Conservation (phyloP, 331 rosid species). For the Rosa hybrid region DNA sequence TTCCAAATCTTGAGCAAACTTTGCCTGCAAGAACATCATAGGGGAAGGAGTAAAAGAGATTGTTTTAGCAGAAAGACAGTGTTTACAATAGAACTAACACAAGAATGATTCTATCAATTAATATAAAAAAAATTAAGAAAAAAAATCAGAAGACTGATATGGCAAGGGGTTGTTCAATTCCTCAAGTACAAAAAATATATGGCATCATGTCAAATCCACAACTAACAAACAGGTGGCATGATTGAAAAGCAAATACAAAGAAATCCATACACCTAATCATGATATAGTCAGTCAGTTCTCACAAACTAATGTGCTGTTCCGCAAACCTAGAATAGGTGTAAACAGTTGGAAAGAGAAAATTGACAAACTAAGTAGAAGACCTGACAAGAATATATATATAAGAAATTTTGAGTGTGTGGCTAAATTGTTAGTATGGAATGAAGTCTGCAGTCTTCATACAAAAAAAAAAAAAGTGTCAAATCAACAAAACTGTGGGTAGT, state of each 20-base stretch:
- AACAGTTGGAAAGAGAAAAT: background rate
- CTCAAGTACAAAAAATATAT: background rate
- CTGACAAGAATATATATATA: background rate
- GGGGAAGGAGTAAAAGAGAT: conserved; percentile 3
- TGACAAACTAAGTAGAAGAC: background rate
- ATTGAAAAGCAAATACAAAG: too few relatives aligned
- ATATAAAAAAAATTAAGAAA: background rate
- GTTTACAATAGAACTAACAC: background rate
- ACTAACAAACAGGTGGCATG: background rate
- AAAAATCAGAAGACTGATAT: background rate
- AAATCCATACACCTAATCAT: background rate
- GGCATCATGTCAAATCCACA: background rate
- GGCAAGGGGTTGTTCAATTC: background rate
- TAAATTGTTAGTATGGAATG: background rate
- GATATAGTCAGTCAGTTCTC: background rate
- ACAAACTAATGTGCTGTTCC: background rate
- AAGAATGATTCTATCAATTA: background rate
- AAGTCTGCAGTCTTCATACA: background rate
- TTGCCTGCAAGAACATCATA: conserved; percentile 47
- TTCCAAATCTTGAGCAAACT: conserved; percentile 63
- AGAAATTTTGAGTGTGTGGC: background rate
- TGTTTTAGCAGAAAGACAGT: background rate
- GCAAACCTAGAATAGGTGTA: background rate
- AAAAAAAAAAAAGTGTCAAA: background rate
- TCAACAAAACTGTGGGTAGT: background rate